Evolutionary conservation across 352 stramenopile species (phyloP).

Genomic region (Phytophthora brassicae): DNA sequence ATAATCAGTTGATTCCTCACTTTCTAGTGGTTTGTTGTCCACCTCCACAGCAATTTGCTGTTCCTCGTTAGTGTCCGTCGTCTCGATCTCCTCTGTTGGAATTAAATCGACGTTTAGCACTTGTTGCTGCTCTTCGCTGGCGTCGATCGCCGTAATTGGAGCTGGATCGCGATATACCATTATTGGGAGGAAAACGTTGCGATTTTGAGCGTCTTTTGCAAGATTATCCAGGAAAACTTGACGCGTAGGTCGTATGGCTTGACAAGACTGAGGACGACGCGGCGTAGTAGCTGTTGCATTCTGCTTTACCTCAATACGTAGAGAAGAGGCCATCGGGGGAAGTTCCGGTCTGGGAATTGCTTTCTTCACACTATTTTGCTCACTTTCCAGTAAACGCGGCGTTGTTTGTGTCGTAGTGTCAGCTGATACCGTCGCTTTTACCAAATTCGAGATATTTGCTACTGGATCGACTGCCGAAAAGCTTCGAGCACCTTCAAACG

Average conservation of each 20-base stretch:
- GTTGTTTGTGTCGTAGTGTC: slow-evolving; percentile 28
- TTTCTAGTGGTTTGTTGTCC: not conserved
- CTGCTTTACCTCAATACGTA: not conserved
- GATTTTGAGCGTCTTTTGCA: not conserved
- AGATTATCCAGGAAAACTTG: slow-evolving; percentile 26
- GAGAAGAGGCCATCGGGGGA: not conserved
- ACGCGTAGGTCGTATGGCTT: slow-evolving; percentile 14
- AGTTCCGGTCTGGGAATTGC: slow-evolving; percentile 1
- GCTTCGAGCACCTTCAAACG: slow-evolving; percentile 40
- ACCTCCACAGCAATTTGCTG: not conserved
- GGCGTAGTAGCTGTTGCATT: slow-evolving; percentile 11
- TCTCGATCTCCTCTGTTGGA: not conserved
- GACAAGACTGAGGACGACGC: slow-evolving; percentile 24
- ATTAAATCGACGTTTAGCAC: too few relatives aligned
- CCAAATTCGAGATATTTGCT: slow-evolving; percentile 17
- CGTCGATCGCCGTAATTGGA: too few relatives aligned
- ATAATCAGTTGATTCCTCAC: not conserved
- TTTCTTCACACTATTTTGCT: not conserved
- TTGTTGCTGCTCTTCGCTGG: too few relatives aligned
- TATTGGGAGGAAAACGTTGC: too few relatives aligned
- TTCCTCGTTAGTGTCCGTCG: not conserved
- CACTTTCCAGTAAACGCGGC: slow-evolving; percentile 7
- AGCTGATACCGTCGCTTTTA: slow-evolving; percentile 15
- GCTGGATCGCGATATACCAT: too few relatives aligned
- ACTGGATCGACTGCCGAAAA: slow-evolving; percentile 46